These are phyloP conservation scores for Zangia roseola DNA, from an alignment of 768 basidiomycete genomes.

Conservation along the genomic window DNA sequence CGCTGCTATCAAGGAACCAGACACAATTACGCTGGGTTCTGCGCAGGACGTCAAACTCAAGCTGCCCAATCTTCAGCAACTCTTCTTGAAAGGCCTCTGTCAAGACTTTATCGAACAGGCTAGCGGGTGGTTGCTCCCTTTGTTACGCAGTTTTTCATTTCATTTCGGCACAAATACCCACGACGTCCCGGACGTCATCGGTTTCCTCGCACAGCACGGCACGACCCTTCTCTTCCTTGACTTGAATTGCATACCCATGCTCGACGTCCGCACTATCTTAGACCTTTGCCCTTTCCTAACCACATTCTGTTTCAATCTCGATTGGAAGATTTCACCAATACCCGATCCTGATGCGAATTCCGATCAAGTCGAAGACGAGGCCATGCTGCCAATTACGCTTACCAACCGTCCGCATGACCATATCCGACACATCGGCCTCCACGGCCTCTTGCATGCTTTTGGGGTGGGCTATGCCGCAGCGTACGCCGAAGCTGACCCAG, in stretches of 20 bases:
- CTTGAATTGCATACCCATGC: conserved; percentile 52
- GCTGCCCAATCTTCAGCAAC: conserved; percentile 57
- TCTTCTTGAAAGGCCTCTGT: conserved; percentile 58
- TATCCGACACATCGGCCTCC: conserved; percentile 63
- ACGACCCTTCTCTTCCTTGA: conserved; percentile 60
- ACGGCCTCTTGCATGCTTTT: conserved; percentile 69
- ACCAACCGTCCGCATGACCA: conserved; percentile 53
- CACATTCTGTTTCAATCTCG: conserved; percentile 71
- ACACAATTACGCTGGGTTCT: conserved; percentile 55
- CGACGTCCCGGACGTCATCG: conserved; percentile 57
- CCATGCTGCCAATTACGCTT: conserved; percentile 37
- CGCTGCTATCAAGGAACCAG: conserved; percentile 32
- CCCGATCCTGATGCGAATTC: conserved; percentile 11
- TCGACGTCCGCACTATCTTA: conserved; percentile 60
- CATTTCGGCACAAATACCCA: conserved; percentile 38
- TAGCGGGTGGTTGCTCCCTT: conserved; percentile 61
- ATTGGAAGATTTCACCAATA: conserved; percentile 55
- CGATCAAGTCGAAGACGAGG: conserved; percentile 25
- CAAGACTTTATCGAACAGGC: conserved; percentile 71
- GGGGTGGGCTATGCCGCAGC: conserved; percentile 55
- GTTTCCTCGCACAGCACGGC: conserved; percentile 63
- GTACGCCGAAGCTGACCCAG: conserved; percentile 40
- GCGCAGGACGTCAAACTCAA: conserved; percentile 54
- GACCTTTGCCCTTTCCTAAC: conserved; percentile 61
- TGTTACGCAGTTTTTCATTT: conserved; percentile 56